These are phyloP conservation scores for Aspergillus japonicus DNA, from an alignment of 2,329 filamentous ascomycete genomes.

Conservation along the genomic window DNA sequence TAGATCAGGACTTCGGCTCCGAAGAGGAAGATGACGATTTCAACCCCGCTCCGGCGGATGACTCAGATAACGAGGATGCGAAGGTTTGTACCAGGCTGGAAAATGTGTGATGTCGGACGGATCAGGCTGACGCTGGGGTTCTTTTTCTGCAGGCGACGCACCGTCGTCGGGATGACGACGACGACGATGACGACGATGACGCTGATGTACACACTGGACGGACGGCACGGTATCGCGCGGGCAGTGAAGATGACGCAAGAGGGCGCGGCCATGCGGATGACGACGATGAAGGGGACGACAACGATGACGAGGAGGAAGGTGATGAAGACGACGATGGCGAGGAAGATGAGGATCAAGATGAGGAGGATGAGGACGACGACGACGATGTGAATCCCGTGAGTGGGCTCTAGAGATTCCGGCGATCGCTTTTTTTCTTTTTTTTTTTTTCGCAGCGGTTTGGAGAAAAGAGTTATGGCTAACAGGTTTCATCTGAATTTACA, in stretches of 20 bases:
- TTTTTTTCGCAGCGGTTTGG: not conserved
- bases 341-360: slow-evolving; percentile 61
- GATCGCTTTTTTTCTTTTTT: slow-evolving; percentile 18
- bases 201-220: slow-evolving; percentile 41
- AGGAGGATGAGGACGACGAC: slow-evolving; percentile 46
- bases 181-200: slow-evolving; percentile 46
- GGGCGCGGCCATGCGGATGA: slow-evolving; percentile 48
- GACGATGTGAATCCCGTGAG: slow-evolving; percentile 59
- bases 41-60: slow-evolving; percentile 73
- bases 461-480: slow-evolving; percentile 19
- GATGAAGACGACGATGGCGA: slow-evolving; percentile 53
- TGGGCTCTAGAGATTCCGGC: slow-evolving; percentile 50
- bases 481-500: slow-evolving; percentile 27
- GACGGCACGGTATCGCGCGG: slow-evolving; percentile 17
- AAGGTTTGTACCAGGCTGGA: slow-evolving; percentile 27
- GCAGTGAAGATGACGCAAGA: slow-evolving; percentile 38
- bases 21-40: slow-evolving; percentile 82
- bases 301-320: slow-evolving; percentile 42
- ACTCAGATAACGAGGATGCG: slow-evolving; percentile 68
- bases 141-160: slow-evolving; percentile 25
- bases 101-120: slow-evolving; percentile 5
- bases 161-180: slow-evolving; percentile 34
- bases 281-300: slow-evolving; percentile 32
- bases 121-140: slow-evolving; percentile 20
- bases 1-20: slow-evolving; percentile 54